Conservation (phyloP, 306 rosid species). For the Echinosophora koreensis region DNA sequence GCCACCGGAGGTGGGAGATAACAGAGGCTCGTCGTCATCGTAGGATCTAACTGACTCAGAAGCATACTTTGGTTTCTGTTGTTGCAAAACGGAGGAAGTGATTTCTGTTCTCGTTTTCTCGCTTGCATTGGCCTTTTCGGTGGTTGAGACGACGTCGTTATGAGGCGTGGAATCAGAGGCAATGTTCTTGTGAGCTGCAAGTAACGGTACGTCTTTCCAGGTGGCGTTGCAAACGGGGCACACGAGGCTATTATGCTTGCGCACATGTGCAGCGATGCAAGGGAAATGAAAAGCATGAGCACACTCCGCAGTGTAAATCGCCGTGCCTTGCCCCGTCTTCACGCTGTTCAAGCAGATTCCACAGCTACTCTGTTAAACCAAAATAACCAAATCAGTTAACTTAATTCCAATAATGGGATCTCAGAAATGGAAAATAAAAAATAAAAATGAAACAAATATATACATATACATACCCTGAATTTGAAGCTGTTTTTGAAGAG, state of each 20-base stretch:
- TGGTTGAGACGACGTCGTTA: slow-evolving; percentile 31
- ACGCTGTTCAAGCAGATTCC: slow-evolving; percentile 92
- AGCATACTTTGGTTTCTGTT: slow-evolving; percentile 28
- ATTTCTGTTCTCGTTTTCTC: slow-evolving; percentile 24
- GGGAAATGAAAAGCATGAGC: slow-evolving; percentile 94
- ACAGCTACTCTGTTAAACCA: slow-evolving; percentile 79
- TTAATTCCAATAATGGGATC: neutral
- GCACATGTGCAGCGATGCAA: slow-evolving; percentile 76
- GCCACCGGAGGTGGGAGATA: slow-evolving; percentile 61
- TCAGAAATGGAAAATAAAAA: neutral
- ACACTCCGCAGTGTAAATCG: slow-evolving; percentile 97
- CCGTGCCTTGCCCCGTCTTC: slow-evolving; percentile 95
- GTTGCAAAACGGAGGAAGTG: slow-evolving; percentile 43
- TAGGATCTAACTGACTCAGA: slow-evolving; percentile 57
- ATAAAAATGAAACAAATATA: too few relatives aligned
- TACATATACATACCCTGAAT: slow-evolving; percentile 66
- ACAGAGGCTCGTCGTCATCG: slow-evolving; percentile 78
- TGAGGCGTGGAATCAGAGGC: slow-evolving; percentile 38
- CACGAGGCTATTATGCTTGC: slow-evolving; percentile 70
- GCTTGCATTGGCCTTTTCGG: slow-evolving; percentile 33
- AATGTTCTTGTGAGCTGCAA: slow-evolving; percentile 70
- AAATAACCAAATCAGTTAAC: neutral
- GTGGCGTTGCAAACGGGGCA: slow-evolving; percentile 87
- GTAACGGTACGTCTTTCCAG: slow-evolving; percentile 92
- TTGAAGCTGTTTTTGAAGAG: slow-evolving; percentile 97